Base-by-base conservation (phyloP, 2,329 filamentous ascomycete species). In the Coniella vitis region DNA sequence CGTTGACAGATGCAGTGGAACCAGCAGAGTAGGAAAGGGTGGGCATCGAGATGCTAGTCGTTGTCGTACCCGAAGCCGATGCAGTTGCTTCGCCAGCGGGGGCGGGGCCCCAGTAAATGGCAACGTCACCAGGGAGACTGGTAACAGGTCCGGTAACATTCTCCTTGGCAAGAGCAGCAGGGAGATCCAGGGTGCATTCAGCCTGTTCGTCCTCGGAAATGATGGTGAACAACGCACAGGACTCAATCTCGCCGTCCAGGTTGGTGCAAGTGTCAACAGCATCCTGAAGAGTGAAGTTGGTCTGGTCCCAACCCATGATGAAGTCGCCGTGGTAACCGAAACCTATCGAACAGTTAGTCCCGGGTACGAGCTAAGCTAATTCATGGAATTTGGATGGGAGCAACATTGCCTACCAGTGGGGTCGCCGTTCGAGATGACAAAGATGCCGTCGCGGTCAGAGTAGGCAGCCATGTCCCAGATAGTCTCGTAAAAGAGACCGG, bases 241-340 rank as follows among this genome's bases (percentile, higher is more conserved):
- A 88, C 38, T 74, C 60, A 39, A 95, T 80, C 37, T 71, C 60
- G 31, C 90, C 90, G 9, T 79, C 82, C 0, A 60, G 61, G 65
- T 81, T 86, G 45, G 84, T 91, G 76, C 90, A 95, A 7, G 72
- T 76, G 40, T 90, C 65, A 54, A 90, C 73, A n/a, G 87, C 88
- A 5, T 75, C 45, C 64, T 90, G 81, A 32, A 93, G 75, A 65
- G 88, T 81, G 48, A 53, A 53, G 37, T 21, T 29, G 3, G 72
- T 69, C 8, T 69, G 60, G 2, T 90, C 77, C 88, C 88, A 94
- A 22, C 86, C 88, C 61, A 76, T 83, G 59, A 90, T 82, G 67
- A 91, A 90, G 61, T 94, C 88, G 42, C 75, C 88, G 61, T 93
- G 80, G 63, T 88, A 88, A 32, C 86, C 84, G 57, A 74, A 86